Evolutionary conservation across 768 basidiomycete genomes (phyloP).

Genomic region (Cystofilobasidium ferigula): DNA sequence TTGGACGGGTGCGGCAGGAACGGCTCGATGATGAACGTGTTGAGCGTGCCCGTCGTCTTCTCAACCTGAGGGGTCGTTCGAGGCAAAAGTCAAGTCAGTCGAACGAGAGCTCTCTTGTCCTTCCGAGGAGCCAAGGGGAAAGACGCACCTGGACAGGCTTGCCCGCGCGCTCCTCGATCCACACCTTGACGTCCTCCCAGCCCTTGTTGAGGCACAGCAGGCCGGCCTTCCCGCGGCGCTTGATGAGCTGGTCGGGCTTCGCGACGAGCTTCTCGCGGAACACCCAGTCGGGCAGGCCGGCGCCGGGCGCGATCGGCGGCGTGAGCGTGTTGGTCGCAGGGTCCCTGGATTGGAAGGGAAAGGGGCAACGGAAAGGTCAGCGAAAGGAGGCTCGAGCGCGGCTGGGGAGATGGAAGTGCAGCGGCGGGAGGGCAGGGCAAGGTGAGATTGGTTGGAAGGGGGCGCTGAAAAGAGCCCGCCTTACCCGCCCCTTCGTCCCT

Average conservation of each 20-base stretch:
- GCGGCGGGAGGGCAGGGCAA: too few species aligned
- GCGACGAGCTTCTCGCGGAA: conserved; percentile 75
- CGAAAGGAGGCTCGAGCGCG: background rate
- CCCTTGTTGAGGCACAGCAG: conserved; percentile 86
- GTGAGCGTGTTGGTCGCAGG: conserved; percentile 53
- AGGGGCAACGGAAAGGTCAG: background rate
- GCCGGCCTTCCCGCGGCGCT: conserved; percentile 96
- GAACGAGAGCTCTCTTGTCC: background rate
- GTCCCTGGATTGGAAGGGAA: conserved; percentile 61
- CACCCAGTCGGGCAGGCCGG: conserved; percentile 63
- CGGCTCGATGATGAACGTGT: conserved; percentile 98
- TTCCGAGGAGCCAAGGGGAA: background rate
- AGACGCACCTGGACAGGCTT: conserved; percentile 72
- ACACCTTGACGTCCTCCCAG: conserved; percentile 73
- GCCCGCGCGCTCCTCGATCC: conserved; percentile 80
- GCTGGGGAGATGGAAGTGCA: too few species aligned
- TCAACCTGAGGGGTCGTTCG: conserved; percentile 54
- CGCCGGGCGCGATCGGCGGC: conserved; percentile 44
- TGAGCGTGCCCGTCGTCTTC: conserved; percentile 82
- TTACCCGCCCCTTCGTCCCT: too few species aligned
- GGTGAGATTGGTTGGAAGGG: too few species aligned
- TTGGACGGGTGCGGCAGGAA: conserved; percentile 89
- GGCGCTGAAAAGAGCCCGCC: too few species aligned
- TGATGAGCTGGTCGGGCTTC: conserved; percentile 98
- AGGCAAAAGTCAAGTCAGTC: background rate